Percentiles rank a stretch among this genome's conserved stretches.
phyloP scores from a whole-genome alignment of 495 filamentous ascomycete genomes.

The Rhypophila decipiens region DNA sequence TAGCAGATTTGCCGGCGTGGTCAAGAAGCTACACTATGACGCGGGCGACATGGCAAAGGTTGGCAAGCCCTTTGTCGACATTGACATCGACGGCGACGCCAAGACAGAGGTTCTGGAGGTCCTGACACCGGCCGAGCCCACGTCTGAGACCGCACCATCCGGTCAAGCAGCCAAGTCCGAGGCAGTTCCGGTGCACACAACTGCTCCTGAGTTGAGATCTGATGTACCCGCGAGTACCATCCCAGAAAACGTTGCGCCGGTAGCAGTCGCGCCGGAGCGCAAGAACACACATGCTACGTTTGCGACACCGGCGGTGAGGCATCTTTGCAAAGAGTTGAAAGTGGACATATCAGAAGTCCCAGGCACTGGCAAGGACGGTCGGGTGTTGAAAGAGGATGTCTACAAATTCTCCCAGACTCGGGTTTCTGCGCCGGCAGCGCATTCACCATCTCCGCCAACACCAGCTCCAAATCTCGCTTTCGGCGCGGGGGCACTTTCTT shows the following conservation, averaged over 20 bases:
- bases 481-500: slow-evolving; percentile 8
- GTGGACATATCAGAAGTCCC: slow-evolving; percentile 68
- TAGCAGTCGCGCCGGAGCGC: slow-evolving; percentile 1
- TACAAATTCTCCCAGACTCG: slow-evolving; percentile 54
- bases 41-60: slow-evolving; percentile 94
- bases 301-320: slow-evolving; percentile 89
- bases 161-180: neutral
- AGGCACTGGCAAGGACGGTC: slow-evolving; percentile 87
- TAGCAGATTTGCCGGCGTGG: slow-evolving; percentile 86
- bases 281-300: slow-evolving; percentile 58
- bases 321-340: slow-evolving; percentile 68
- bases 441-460: neutral
- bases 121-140: slow-evolving; percentile 29
- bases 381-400: slow-evolving; percentile 93
- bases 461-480: neutral
- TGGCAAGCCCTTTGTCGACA: slow-evolving; percentile 76
- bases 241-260: neutral
- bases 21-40: slow-evolving; percentile 94
- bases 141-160: neutral
- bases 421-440: slow-evolving; percentile 17
- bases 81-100: slow-evolving; percentile 57
- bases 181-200: neutral
- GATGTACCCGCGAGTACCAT: slow-evolving; percentile 1
- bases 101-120: slow-evolving; percentile 40
- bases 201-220: neutral